Conservation (phyloP, 1,284 basidiomycete genomes). For the Prillingera fragicola region DNA sequence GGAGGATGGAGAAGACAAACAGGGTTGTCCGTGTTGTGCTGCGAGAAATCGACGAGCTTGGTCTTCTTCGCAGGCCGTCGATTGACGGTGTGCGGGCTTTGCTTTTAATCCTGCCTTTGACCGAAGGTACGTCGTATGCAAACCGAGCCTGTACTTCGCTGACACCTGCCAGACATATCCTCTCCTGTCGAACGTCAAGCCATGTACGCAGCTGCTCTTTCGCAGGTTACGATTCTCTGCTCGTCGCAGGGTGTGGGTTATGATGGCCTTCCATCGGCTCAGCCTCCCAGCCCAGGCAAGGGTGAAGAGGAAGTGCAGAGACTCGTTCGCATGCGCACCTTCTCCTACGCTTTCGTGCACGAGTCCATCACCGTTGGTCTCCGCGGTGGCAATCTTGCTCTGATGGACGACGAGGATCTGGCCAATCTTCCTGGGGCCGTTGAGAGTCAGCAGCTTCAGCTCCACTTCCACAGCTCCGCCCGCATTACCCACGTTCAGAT, state of each 20-base stretch:
- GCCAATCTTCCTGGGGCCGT: background rate
- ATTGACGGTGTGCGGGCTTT: conserved; percentile 79
- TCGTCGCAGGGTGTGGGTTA: conserved; percentile 53
- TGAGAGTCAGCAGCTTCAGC: conserved; percentile 4
- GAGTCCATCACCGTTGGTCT: conserved; percentile 72
- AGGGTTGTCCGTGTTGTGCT: conserved; percentile 68
- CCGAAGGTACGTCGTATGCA: conserved; percentile 58
- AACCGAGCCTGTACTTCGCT: conserved; percentile 5
- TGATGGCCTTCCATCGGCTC: conserved; percentile 52
- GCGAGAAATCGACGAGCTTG: conserved; percentile 68
- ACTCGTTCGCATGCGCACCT: conserved; percentile 63
- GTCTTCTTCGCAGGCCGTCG: conserved; percentile 69
- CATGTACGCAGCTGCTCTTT: conserved; percentile 60
- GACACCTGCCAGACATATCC: conserved; percentile 47
- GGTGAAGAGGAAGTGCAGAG: conserved; percentile 50
- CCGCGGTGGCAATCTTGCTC: conserved; percentile 65
- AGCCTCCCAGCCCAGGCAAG: conserved; percentile 24
- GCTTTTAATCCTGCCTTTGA: conserved; percentile 68
- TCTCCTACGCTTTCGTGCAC: conserved; percentile 74
- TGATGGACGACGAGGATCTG: conserved; percentile 54
- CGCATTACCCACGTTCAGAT: conserved; percentile 60
- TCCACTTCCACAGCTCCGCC: conserved; percentile 38
- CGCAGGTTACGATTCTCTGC: conserved; percentile 67
- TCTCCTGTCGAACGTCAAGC: conserved; percentile 55
- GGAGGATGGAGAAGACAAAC: conserved; percentile 50